Conservation (phyloP, 306 rosid genomes). For the Calophaca sinica region DNA sequence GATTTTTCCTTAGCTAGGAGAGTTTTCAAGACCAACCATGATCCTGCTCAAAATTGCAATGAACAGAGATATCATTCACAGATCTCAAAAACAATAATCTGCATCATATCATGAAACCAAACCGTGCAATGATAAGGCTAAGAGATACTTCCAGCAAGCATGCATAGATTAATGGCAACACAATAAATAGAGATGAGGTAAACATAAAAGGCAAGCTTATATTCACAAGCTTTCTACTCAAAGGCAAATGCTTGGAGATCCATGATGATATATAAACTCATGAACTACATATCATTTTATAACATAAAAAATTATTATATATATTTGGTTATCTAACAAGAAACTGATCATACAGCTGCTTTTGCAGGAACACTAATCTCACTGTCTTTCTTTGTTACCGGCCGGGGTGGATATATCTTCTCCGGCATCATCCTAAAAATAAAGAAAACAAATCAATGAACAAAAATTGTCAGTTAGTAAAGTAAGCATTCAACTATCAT, state of each 20-base stretch:
- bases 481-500: not conserved
- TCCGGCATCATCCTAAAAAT: conserved; percentile 53
- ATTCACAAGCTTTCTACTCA: not conserved
- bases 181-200: conserved; percentile 5
- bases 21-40: conserved; percentile 88
- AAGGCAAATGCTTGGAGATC: not conserved
- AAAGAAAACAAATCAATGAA: conserved; percentile 25
- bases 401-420: conserved; percentile 52
- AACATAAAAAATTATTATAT: not conserved
- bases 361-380: conserved; percentile 65
- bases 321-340: not conserved
- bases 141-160: conserved; percentile 55
- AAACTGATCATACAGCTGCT: conserved; percentile 53
- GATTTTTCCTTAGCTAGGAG: conserved; percentile 73
- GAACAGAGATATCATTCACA: conserved; percentile 29
- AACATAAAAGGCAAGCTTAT: conserved; percentile 7
- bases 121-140: conserved; percentile 9
- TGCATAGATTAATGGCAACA: conserved; percentile 5
- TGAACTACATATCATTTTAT: not conserved
- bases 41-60: conserved; percentile 57
- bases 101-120: conserved; percentile 1
- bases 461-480: conserved; percentile 5
- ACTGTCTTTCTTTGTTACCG: conserved; percentile 66
- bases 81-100: conserved; percentile 1
- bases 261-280: not conserved